phyloP scores from a whole-genome alignment of 108 stramenopile species.

The Cyclotella sp. region DNA sequence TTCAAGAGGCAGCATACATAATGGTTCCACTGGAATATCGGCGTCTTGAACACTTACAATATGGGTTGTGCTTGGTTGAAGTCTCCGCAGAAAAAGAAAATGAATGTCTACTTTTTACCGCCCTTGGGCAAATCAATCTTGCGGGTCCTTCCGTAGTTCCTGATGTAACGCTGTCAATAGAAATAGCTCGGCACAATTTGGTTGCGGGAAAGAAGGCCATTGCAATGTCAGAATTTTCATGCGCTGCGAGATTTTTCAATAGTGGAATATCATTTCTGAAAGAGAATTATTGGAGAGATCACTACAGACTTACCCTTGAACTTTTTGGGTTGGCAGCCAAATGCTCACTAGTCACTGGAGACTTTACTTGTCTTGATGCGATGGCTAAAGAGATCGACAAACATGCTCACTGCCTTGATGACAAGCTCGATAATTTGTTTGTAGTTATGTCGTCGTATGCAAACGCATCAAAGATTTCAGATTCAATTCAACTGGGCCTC shows the following conservation, averaged over 20 bases:
- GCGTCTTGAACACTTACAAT: conserved; percentile 8
- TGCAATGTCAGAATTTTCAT: conserved; percentile 21
- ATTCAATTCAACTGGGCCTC: conserved; percentile 5
- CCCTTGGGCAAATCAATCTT: conserved; percentile 19
- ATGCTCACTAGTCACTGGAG: conserved; percentile 13
- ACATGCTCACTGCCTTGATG: conserved; percentile 16
- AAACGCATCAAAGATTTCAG: background rate
- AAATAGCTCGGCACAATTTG: conserved; percentile 13
- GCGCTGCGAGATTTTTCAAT: conserved; percentile 14
- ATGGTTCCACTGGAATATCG: conserved; percentile 11
- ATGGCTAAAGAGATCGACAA: conserved; percentile 2
- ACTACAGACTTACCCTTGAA: conserved; percentile 31
- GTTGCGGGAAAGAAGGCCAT: conserved; percentile 31
- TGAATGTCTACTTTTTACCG: conserved; percentile 10
- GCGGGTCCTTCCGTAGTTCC: conserved; percentile 8
- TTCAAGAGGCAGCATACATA: conserved; percentile 35
- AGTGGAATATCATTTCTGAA: conserved; percentile 19
- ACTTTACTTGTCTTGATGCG: background rate
- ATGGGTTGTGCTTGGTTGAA: conserved; percentile 1
- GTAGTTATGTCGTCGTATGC: background rate
- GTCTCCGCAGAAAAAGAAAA: background rate
- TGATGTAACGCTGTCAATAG: background rate
- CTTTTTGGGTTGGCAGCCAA: conserved; percentile 25
- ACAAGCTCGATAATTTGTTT: background rate
- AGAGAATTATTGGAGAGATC: conserved; percentile 20